Evolutionary conservation across 1,284 basidiomycete species (phyloP), one percentile per base, ranked within the genome.

Genomic region (Ceratobasidium sp.): DNA sequence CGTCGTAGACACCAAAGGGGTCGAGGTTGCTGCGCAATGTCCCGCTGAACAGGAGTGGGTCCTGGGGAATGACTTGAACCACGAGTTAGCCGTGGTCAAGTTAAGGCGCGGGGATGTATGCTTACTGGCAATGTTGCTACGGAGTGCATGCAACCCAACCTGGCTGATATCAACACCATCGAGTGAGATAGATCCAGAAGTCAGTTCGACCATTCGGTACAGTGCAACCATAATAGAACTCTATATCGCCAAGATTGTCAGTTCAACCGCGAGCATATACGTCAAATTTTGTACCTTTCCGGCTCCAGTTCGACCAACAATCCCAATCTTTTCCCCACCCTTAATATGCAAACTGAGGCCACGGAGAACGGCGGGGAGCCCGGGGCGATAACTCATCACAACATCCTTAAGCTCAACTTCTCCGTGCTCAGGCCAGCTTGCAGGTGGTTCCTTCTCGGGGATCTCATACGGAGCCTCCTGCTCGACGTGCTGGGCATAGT

Each of bases 261-360:
- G 31, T 13, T 22, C 8, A 14, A 16, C 4, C 24, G 22, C n/a
- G 31, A 22, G 16, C 24, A 49, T 51, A 54, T 22, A 16, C 3
- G 22, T 5, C 22, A 41, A 34, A 56, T 34, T n/a, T 4, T 69
- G 7, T n/a, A 76, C 74, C 65, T 77, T 77, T 68, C 77, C 77
- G 43, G 76, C 76, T 11, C 75, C 76, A 3, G 77, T 77, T 87
- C 89, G 84, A 76, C 91, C 91, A 68, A 95, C 92, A 62, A 94
- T 91, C 75, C 94, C 94, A 78, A 97, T 91, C 85, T 97, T 96
- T 82, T 97, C 94, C 78, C 94, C 93, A 78, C 90, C 83, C 73
- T 84, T 77, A 64, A 93, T 83, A 68, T 85, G 81, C 89, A 94
- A 86, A 54, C 86, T 86, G 78, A 94, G 81, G 54, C 87, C 87